Evolutionary conservation across 768 basidiomycete species (phyloP).

Genomic region (Collybiopsis luxurians): DNA sequence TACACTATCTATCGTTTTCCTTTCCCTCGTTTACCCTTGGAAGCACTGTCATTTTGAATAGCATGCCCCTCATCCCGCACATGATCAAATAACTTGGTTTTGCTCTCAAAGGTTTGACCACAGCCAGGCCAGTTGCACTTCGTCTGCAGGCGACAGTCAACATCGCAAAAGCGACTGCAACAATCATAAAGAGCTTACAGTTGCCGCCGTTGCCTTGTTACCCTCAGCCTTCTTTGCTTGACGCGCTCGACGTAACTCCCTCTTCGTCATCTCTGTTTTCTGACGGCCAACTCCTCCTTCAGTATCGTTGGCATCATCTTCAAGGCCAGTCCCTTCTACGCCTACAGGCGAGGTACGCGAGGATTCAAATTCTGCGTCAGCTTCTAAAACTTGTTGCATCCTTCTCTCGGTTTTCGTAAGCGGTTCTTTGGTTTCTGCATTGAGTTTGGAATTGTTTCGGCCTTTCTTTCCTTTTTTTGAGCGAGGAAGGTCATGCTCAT

Average conservation of each 20-base stretch:
- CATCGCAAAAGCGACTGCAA: not conserved
- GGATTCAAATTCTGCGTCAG: not conserved
- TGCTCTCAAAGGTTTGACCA: conserved; percentile 55
- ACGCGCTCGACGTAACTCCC: conserved; percentile 67
- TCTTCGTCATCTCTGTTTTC: conserved; percentile 18
- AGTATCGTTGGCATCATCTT: not conserved
- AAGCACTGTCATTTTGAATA: conserved; percentile 30
- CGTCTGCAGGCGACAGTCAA: conserved; percentile 5
- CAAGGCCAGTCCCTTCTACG: not conserved
- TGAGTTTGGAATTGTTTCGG: not conserved
- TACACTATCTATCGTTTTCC: conserved; percentile 24
- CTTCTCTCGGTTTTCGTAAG: not conserved
- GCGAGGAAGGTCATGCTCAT: not conserved
- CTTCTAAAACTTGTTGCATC: not conserved
- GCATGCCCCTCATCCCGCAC: conserved; percentile 73
- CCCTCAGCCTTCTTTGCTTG: conserved; percentile 68
- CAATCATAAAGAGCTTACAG: conserved; percentile 1
- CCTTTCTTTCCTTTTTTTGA: conserved; percentile 1
- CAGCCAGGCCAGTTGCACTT: conserved; percentile 67
- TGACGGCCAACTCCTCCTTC: conserved; percentile 10
- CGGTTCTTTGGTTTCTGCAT: not conserved
- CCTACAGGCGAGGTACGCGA: not conserved
- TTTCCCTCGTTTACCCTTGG: conserved; percentile 33
- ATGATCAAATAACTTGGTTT: conserved; percentile 74
- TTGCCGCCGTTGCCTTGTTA: conserved; percentile 27